phyloP scores from a whole-genome alignment of 176 grass and related monocot species.

The Microstegium vimineum region DNA sequence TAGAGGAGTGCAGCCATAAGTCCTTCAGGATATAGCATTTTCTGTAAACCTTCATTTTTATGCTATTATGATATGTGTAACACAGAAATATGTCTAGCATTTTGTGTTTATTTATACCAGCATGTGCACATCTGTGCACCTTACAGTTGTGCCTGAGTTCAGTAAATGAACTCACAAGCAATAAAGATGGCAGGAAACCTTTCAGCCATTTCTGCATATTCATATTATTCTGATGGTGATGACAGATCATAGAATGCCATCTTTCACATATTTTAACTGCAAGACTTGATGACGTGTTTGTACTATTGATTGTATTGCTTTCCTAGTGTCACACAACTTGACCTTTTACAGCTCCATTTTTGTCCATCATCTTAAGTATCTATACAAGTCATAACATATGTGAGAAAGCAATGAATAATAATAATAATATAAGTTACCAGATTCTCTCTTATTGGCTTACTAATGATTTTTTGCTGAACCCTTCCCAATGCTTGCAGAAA shows the following conservation, averaged over 20 bases:
- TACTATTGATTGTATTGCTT: neutral
- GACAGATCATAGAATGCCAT: neutral
- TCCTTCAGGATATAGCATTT: slow-evolving; percentile 22
- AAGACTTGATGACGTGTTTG: slow-evolving; percentile 6
- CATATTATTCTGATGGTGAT: slow-evolving; percentile 8
- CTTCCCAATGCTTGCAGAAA: slow-evolving; percentile 53
- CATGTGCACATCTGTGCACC: neutral
- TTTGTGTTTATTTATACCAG: neutral
- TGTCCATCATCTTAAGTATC: neutral
- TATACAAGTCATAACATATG: slow-evolving; percentile 15
- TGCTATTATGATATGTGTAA: neutral
- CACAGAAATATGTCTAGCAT: neutral
- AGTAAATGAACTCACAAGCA: slow-evolving; percentile 16
- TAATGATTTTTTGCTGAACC: neutral
- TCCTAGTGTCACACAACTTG: neutral
- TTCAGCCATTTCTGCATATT: neutral
- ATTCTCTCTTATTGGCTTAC: slow-evolving; percentile 14
- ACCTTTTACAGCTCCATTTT: slow-evolving; percentile 8
- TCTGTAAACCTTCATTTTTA: slow-evolving; percentile 7
- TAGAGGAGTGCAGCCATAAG: slow-evolving; percentile 8
- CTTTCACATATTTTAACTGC: neutral
- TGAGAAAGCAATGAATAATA: slow-evolving; percentile 14
- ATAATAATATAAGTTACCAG: slow-evolving; percentile 16
- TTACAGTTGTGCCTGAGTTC: neutral
- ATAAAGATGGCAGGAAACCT: slow-evolving; percentile 5